Evolutionary conservation across 2,329 filamentous ascomycete genomes (phyloP), one percentile per base, ranked within the genome.

Genomic region (Aspergillus sojae): DNA sequence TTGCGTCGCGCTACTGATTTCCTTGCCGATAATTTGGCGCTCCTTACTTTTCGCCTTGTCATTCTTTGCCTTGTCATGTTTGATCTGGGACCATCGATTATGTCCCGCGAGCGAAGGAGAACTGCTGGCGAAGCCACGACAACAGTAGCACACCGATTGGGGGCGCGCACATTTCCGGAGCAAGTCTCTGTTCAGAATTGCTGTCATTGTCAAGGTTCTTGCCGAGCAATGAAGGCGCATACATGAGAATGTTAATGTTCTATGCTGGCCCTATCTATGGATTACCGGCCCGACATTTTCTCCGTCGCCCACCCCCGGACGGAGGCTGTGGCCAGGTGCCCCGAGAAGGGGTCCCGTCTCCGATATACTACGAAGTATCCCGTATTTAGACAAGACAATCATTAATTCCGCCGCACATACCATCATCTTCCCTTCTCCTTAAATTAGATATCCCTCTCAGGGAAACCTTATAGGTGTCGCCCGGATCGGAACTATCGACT

Each of bases 71-170:
- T 99, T 99, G 78, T 95, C 93, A 78, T 98, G 95, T 75, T 90
- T 92, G 80, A 97, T 98, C 74, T 95, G 96, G 62, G 93, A 93
- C 95, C 95, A 99, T 76, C 93, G 91, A 78, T 90, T 97, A 80
- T 97, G 93, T 16, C 93, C 93, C 28, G 90, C 89, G 65, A 80
- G 78, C 16, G 79, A 73, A 9, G 71, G 62, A 10, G 82, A 68
- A 19, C 81, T 83, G 19, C 81, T 81, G 61, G 77, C 77, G 64
- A 90, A 83, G 41, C 77, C 72, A 60, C 85, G 84, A 62, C 79
- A 77, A 12, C 61, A 48, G 39, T 67, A 59, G 54, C 71, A 73
- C 30, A 66, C 58, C 64, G 67, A 57, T 34, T 46, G 66, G 19
- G 57, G 60, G 16, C 62, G 43, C 4, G 57, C 39, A 12, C 63